phyloP scores from a whole-genome alignment of 1,284 basidiomycete species.

The Fomitopsis schrenkii region DNA sequence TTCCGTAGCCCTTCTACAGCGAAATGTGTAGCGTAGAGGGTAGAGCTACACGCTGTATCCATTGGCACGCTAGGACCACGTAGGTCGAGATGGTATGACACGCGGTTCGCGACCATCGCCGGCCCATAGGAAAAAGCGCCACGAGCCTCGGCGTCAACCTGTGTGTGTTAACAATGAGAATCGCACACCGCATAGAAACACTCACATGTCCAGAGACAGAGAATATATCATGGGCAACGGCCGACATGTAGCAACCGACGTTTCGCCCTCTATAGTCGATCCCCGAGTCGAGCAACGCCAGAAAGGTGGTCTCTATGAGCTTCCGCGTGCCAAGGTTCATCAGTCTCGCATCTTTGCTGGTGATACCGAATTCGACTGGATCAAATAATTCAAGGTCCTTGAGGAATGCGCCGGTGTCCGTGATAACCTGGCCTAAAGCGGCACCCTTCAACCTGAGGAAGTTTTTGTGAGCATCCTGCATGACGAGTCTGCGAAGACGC shows the following conservation, averaged over 20 bases:
- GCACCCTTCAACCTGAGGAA: no score
- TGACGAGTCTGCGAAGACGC: slow-evolving; percentile 3
- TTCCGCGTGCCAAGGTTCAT: slow-evolving; percentile 35
- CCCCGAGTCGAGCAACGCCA: slow-evolving; percentile 37
- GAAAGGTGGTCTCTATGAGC: slow-evolving; percentile 35
- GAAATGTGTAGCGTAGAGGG: slow-evolving; percentile 42
- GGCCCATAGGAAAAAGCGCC: slow-evolving; percentile 34
- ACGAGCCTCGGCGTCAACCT: slow-evolving; percentile 33
- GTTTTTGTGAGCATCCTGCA: no score
- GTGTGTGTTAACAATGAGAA: not conserved
- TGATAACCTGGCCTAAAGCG: slow-evolving; percentile 21
- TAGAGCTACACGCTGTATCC: slow-evolving; percentile 49
- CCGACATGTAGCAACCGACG: slow-evolving; percentile 36
- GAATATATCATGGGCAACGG: slow-evolving; percentile 11
- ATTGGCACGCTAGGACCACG: slow-evolving; percentile 41
- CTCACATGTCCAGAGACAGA: not conserved
- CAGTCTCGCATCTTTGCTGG: slow-evolving; percentile 30
- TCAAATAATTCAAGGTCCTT: slow-evolving; percentile 35
- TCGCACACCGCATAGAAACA: not conserved
- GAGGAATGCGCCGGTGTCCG: slow-evolving; percentile 33
- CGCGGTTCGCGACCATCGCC: slow-evolving; percentile 38
- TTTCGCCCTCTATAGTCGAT: slow-evolving; percentile 35
- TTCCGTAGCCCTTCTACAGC: slow-evolving; percentile 38
- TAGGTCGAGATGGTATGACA: slow-evolving; percentile 47
- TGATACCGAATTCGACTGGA: slow-evolving; percentile 36